Conservation (phyloP, 1,284 basidiomycete species). For the Cutaneotrichosporon mucoides region DNA sequence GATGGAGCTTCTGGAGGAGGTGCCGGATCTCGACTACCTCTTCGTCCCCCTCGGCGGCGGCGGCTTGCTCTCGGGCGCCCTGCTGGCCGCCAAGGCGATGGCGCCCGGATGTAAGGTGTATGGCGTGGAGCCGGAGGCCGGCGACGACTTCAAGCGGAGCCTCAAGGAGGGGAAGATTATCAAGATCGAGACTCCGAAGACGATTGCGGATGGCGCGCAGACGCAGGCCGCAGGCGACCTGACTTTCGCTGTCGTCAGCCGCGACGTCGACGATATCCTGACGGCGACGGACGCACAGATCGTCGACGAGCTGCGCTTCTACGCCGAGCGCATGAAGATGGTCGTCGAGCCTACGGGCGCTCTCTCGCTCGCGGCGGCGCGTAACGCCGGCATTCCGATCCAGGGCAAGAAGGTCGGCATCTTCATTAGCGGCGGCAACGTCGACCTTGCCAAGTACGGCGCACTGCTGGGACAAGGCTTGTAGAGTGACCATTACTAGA, state of each 20-base stretch:
- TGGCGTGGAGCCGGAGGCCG: constrained; percentile 91
- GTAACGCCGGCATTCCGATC: constrained; percentile 79
- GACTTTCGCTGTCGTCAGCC: constrained; percentile 83
- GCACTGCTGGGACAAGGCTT: constrained; percentile 81
- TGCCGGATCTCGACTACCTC: constrained; percentile 77
- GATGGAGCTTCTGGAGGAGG: constrained; percentile 86
- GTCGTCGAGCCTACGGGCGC: constrained; percentile 97
- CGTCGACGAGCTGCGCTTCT: constrained; percentile 97
- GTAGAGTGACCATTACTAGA: not conserved
- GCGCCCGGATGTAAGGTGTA: constrained; percentile 83
- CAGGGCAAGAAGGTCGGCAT: constrained; percentile 87
- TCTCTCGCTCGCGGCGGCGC: constrained; percentile 75
- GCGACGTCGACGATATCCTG: constrained; percentile 75
- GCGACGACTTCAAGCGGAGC: constrained; percentile 83
- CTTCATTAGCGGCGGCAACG: constrained; percentile 94
- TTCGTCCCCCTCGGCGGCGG: constrained; percentile 92
- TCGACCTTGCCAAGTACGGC: constrained; percentile 97
- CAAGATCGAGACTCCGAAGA: constrained; percentile 81
- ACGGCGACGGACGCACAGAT: constrained; percentile 94
- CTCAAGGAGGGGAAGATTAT: constrained; percentile 72
- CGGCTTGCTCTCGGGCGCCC: constrained; percentile 81
- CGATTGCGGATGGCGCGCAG: constrained; percentile 95
- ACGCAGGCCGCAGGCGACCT: constrained; percentile 95
- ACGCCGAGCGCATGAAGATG: constrained; percentile 82
- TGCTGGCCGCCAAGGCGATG: constrained; percentile 88